These are phyloP conservation scores for Cyberlindnera misumaiensis DNA, from an alignment of 805 yeast genomes.

Conservation along the genomic window DNA sequence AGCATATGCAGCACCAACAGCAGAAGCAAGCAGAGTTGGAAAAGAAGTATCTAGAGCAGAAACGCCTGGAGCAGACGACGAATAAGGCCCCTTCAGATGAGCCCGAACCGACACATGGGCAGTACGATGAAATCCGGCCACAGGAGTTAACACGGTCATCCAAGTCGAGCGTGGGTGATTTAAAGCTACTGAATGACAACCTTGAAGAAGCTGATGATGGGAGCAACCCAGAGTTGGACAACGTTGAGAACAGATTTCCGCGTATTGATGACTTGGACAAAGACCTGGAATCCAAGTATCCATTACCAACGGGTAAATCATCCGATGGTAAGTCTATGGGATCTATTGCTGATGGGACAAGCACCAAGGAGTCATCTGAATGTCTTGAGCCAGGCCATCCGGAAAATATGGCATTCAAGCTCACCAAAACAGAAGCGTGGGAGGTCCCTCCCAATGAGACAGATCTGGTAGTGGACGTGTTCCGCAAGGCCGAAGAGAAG, in stretches of 20 bases:
- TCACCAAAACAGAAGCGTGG: slow-evolving; percentile 21
- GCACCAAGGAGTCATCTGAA: too few relatives aligned
- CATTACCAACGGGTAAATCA: neutral
- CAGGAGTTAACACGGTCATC: slow-evolving; percentile 18
- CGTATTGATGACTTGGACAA: slow-evolving; percentile 32
- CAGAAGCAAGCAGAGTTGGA: slow-evolving; percentile 32
- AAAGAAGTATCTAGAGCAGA: slow-evolving; percentile 14
- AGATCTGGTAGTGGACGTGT: slow-evolving; percentile 18
- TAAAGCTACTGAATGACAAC: slow-evolving; percentile 5
- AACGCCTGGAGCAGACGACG: slow-evolving; percentile 10
- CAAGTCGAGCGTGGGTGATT: slow-evolving; percentile 22
- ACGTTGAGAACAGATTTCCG: slow-evolving; percentile 48
- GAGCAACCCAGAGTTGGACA: slow-evolving; percentile 31
- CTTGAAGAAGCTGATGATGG: slow-evolving; percentile 6
- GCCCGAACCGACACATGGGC: neutral
- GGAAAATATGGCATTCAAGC: slow-evolving; percentile 3
- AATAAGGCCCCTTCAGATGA: slow-evolving; percentile 1
- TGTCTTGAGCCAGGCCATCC: too few relatives aligned
- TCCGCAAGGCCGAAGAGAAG: slow-evolving; percentile 7
- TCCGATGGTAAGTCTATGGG: too few relatives aligned
- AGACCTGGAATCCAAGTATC: neutral
- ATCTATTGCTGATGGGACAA: too few relatives aligned
- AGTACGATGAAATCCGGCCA: slow-evolving; percentile 6
- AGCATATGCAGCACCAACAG: slow-evolving; percentile 28
- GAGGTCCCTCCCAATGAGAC: slow-evolving; percentile 3